Evolutionary conservation across 163 green algal genomes (phyloP), one percentile per base, ranked within the genome.

Genomic region (Scenedesmus sp.): DNA sequence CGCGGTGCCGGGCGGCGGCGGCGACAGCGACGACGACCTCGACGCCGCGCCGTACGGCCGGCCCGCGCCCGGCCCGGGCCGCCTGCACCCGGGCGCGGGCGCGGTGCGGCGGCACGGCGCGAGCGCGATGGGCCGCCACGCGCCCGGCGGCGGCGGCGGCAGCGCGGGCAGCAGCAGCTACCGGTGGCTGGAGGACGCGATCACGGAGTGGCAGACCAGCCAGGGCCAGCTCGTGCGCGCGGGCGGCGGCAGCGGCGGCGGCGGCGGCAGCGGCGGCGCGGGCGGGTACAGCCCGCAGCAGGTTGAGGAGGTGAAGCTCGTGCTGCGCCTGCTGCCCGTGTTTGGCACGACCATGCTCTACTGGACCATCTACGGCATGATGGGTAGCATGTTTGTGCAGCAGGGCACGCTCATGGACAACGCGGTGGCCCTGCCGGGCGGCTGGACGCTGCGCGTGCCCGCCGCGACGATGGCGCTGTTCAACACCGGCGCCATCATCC

Each of bases 231-330:
- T 77, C n/a, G 77, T 87, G 73, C 57, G 78, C 39, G 47, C 84
- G 64, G 39, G 7, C 7, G 65, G 48, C 50, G 74, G 36, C 28
- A 2, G 42, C n/a, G 28, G 10, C 7, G 39, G 39, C 39, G 39
- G 39, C 39, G n/a, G n/a, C 60, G 10, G 75, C 15, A 0, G 58
- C 11, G 74, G 83, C 26, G 66, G 84, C 13, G 26, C 89, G 45
- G 85, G 80, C 2, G 85, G 89, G 26, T 97, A 94, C 84, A 90
- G 82, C 2, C 74, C 82, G 29, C 70, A 86, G 60, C 92, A 96
- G 86, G 93, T 98, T 60, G 92, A 98, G 84, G 94, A 98, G 88
- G 94, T 98, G n/a, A 94, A 95, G 83, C 82, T 96, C 62, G 93
- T 98, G 74, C 78, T 97, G 78, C 84, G 95, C 57, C 89, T 98